Percentiles rank a stretch among this genome's conserved stretches.
Evolutionary conservation across 2,329 filamentous ascomycete species (phyloP).

Genomic region (Drechmeria coniospora): DNA sequence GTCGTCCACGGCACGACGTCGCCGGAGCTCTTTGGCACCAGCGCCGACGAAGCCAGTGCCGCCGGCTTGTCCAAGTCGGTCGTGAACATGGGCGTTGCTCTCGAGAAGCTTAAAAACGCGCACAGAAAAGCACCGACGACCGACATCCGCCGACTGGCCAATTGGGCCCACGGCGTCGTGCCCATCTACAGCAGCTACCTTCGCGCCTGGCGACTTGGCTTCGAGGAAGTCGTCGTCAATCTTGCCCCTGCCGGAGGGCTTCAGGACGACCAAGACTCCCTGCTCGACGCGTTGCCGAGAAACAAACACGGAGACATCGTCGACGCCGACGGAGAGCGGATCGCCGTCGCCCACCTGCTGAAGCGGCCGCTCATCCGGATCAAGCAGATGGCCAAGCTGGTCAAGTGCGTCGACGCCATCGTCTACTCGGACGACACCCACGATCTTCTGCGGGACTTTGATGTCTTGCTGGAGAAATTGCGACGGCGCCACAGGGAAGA

Average conservation of each 20-base stretch:
- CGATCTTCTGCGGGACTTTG: constrained; percentile 38
- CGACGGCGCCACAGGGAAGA: constrained; percentile 49
- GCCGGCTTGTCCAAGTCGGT: constrained; percentile 67
- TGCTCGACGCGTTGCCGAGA: constrained; percentile 41
- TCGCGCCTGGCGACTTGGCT: constrained; percentile 78
- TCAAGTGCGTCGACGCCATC: constrained; percentile 51
- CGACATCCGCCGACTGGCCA: constrained; percentile 55
- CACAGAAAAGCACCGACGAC: constrained; percentile 69
- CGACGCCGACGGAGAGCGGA: constrained; percentile 67
- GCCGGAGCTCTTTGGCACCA: constrained; percentile 51
- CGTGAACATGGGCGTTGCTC: constrained; percentile 78
- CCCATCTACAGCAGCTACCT: constrained; percentile 77
- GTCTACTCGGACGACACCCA: constrained; percentile 29
- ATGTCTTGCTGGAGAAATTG: constrained; percentile 59
- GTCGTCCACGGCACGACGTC: constrained; percentile 57
- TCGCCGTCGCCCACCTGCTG: constrained; percentile 85
- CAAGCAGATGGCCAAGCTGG: constrained; percentile 73
- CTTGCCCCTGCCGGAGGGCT: constrained; percentile 51
- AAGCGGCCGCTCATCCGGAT: constrained; percentile 78
- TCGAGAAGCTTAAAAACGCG: constrained; percentile 68
- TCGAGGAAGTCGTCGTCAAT: constrained; percentile 88
- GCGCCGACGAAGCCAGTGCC: constrained; percentile 32
- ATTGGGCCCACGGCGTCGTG: constrained; percentile 67
- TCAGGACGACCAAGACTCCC: constrained; percentile 42
- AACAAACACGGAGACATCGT: constrained; percentile 52